Percentiles rank a stretch among this genome's conserved stretches.
These are phyloP conservation scores for Aureobasidium uvarum DNA, from an alignment of 2,329 filamentous ascomycete species.

Conservation along the genomic window DNA sequence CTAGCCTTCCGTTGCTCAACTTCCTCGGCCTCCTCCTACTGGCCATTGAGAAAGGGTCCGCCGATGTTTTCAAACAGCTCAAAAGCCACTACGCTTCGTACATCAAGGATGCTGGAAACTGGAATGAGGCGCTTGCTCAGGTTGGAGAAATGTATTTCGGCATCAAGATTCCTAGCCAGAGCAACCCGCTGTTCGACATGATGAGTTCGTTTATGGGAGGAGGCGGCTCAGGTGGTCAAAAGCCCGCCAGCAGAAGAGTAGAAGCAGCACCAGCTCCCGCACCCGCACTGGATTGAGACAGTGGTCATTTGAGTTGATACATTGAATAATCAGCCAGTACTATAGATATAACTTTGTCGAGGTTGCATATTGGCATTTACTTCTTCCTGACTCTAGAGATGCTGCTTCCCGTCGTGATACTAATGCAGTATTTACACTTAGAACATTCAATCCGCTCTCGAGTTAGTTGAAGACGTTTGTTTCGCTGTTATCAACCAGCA, in stretches of 20 bases:
- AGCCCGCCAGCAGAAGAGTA: conserved; percentile 49
- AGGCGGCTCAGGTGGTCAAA: conserved; percentile 56
- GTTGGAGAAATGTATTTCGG: conserved; percentile 97
- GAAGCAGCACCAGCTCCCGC: conserved; percentile 42
- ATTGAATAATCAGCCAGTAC: not conserved
- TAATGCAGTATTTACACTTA: not conserved
- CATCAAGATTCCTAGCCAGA: conserved; percentile 82
- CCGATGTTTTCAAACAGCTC: conserved; percentile 77
- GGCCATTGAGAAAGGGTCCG: conserved; percentile 74
- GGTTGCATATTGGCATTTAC: not conserved
- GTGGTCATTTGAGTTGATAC: not conserved
- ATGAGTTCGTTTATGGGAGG: conserved; percentile 94
- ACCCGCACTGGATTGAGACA: conserved; percentile 36
- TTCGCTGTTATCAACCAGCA: not conserved
- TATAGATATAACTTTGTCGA: not conserved
- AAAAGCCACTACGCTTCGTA: conserved; percentile 76
- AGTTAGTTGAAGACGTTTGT: not conserved
- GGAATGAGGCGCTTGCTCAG: conserved; percentile 76
- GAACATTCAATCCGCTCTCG: not conserved
- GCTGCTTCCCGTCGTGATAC: not conserved
- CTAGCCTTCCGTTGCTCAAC: conserved; percentile 89
- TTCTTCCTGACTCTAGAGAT: not conserved
- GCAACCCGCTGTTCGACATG: conserved; percentile 95
- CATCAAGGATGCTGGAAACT: conserved; percentile 69
- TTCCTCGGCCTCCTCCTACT: conserved; percentile 84